These are phyloP conservation scores for Rhodosporidiobolus sp. DNA, from an alignment of 768 basidiomycete species.

Conservation along the genomic window DNA sequence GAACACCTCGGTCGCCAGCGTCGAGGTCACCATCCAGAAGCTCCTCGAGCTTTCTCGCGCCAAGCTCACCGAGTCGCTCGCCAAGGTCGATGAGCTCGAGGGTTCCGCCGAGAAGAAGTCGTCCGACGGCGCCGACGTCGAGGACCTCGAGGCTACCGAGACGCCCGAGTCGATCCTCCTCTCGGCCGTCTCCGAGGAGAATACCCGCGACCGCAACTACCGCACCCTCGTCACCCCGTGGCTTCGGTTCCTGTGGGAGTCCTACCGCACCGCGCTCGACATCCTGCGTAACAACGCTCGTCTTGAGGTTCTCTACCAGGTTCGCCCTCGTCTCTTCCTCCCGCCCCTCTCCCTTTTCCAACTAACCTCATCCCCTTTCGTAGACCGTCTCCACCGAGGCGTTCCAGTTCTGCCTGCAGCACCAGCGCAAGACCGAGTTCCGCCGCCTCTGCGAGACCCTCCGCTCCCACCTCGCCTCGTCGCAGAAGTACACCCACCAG, in stretches of 20 bases:
- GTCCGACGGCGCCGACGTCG: slow-evolving; percentile 63
- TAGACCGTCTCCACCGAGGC: slow-evolving; percentile 95
- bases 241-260: slow-evolving; percentile 99
- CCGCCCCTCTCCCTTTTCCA: not conserved
- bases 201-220: slow-evolving; percentile 91
- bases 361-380: not conserved
- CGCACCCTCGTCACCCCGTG: slow-evolving; percentile 92
- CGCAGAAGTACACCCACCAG: slow-evolving; percentile 92
- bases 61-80: slow-evolving; percentile 47
- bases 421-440: slow-evolving; percentile 94
- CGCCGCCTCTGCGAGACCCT: slow-evolving; percentile 93
- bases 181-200: slow-evolving; percentile 81
- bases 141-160: slow-evolving; percentile 92
- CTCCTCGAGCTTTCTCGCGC: slow-evolving; percentile 61
- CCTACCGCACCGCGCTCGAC: slow-evolving; percentile 90
- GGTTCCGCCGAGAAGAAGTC: slow-evolving; percentile 40
- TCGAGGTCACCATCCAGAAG: slow-evolving; percentile 82
- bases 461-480: slow-evolving; percentile 87
- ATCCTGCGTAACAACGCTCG: slow-evolving; percentile 93
- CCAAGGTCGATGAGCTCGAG: slow-evolving; percentile 50
- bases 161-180: slow-evolving; percentile 89
- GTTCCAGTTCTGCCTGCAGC: slow-evolving; percentile 90
- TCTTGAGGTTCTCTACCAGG: slow-evolving; percentile 90
- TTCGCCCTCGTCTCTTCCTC: slow-evolving; percentile 48
- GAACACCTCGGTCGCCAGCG: slow-evolving; percentile 81